A percentile compares a stretch with the other conserved stretches of the same genome.
These are phyloP conservation scores for Trichoderma polysporum DNA, from an alignment of 2,329 filamentous ascomycete genomes.

Conservation along the genomic window DNA sequence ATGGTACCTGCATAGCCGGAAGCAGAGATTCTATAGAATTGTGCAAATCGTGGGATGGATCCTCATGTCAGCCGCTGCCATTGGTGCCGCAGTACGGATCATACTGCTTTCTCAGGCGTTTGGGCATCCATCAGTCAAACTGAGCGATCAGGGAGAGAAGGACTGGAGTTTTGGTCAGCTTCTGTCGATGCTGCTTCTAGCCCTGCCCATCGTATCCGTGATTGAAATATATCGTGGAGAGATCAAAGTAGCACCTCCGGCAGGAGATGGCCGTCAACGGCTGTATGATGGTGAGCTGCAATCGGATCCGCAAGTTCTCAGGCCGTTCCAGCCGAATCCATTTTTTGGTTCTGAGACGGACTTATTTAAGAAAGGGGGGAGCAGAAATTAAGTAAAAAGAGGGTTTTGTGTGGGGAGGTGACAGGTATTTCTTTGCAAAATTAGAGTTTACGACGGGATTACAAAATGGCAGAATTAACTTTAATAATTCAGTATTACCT, in stretches of 20 bases:
- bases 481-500: no score
- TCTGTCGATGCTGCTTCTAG: constrained; percentile 57
- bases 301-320: constrained; percentile 28
- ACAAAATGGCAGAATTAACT: neutral
- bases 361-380: constrained; percentile 35
- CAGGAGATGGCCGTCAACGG: constrained; percentile 40
- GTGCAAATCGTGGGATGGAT: constrained; percentile 55
- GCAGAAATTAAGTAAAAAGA: neutral
- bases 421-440: neutral
- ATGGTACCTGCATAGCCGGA: constrained; percentile 62
- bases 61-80: constrained; percentile 56
- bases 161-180: constrained; percentile 64
- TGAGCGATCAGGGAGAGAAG: constrained; percentile 54
- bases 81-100: constrained; percentile 58
- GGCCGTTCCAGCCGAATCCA: constrained; percentile 46
- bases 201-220: constrained; percentile 59
- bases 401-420: neutral
- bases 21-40: constrained; percentile 53
- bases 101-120: constrained; percentile 61
- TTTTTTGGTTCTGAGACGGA: constrained; percentile 42
- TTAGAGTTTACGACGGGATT: neutral
- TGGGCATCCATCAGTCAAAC: constrained; percentile 48
- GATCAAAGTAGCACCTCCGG: constrained; percentile 43
- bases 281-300: constrained; percentile 44
- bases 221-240: constrained; percentile 59